Evolutionary conservation across 371 early-diverging fungal genomes (phyloP).

Genomic region (Blakeslea trispora): DNA sequence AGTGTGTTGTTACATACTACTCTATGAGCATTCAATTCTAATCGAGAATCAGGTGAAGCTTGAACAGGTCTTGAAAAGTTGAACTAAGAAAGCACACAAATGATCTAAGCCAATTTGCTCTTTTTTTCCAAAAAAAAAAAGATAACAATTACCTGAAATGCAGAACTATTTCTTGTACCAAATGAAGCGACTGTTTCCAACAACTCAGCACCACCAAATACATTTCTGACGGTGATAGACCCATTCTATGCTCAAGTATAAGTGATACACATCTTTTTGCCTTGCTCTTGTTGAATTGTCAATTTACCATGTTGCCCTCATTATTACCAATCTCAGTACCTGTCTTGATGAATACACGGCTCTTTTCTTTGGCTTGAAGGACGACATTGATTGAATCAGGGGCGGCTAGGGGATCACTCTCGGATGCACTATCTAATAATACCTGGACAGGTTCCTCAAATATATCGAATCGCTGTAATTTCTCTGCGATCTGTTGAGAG

Average conservation of each 20-base stretch:
- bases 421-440: constrained; percentile 63
- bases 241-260: too few relatives aligned
- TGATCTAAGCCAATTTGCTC: neutral
- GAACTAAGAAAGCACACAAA: constrained; percentile 22
- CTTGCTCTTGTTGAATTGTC: constrained; percentile 41
- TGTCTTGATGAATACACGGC: constrained; percentile 72
- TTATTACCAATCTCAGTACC: constrained; percentile 83
- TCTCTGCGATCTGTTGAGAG: constrained; percentile 63
- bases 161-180: constrained; percentile 71
- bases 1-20: constrained; percentile 49
- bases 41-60: constrained; percentile 46
- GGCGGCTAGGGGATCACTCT: constrained; percentile 50
- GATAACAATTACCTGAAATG: constrained; percentile 63
- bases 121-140: too few relatives aligned
- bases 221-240: constrained; percentile 71
- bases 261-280: neutral
- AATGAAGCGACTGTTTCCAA: constrained; percentile 71
- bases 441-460: constrained; percentile 68
- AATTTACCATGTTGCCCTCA: constrained; percentile 78
- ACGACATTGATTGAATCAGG: constrained; percentile 67
- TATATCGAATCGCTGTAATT: constrained; percentile 71
- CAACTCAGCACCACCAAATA: constrained; percentile 84
- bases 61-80: constrained; percentile 44
- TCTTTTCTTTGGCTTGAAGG: constrained; percentile 69
- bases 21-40: constrained; percentile 51